phyloP scores from a whole-genome alignment of 2,329 filamentous ascomycete species.

The Pseudogymnoascus sp. region DNA sequence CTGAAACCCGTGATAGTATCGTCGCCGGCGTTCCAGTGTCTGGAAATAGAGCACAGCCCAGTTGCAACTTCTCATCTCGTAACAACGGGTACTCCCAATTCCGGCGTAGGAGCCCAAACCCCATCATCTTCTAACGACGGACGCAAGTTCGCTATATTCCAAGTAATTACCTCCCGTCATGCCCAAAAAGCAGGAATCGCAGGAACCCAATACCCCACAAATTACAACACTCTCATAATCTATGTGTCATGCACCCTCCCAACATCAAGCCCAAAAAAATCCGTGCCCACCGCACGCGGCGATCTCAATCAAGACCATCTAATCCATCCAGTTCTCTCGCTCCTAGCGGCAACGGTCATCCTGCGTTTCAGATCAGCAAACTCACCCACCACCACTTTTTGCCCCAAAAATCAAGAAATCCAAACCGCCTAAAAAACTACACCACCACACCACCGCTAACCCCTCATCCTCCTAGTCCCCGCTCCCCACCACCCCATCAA shows the following conservation, averaged over 20 bases:
- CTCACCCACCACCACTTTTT: not conserved
- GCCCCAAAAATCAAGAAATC: not conserved
- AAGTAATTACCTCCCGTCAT: no score
- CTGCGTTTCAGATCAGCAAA: not conserved
- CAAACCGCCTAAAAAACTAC: not conserved
- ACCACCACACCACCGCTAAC: not conserved
- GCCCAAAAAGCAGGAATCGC: not conserved
- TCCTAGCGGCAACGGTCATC: not conserved
- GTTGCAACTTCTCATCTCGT: not conserved
- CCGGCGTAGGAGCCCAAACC: not conserved
- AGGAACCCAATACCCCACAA: not conserved
- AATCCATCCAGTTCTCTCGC: not conserved
- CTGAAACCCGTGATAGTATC: not conserved
- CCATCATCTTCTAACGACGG: not conserved
- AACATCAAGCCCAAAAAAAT: not conserved
- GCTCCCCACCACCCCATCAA: not conserved
- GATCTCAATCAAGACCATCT: not conserved
- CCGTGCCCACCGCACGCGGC: not conserved
- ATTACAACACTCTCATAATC: not conserved
- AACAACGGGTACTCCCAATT: not conserved
- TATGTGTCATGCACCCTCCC: not conserved
- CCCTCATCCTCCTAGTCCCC: not conserved
- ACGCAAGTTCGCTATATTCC: not conserved
- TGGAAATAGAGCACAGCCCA: not conserved
- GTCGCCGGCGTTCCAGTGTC: not conserved